A percentile compares a stretch with the other conserved stretches of the same genome.
phyloP scores from a whole-genome alignment of 257 asterid species.

The Osmanthus fragrans region DNA sequence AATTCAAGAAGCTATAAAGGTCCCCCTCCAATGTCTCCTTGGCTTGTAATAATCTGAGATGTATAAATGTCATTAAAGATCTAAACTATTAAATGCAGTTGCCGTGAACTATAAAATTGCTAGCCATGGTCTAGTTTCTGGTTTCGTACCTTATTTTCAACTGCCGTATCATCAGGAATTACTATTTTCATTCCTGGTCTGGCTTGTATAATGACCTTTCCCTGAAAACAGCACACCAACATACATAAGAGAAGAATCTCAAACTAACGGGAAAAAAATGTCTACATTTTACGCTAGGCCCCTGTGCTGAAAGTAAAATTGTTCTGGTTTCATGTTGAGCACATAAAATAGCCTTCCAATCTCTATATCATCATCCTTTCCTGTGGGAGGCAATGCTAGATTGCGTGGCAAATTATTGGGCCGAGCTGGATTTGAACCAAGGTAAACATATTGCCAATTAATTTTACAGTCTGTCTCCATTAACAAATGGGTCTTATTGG shows the following conservation, averaged over 20 bases:
- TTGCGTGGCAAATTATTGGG: neutral
- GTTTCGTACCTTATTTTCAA: conserved; percentile 60
- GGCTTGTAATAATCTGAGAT: conserved; percentile 45
- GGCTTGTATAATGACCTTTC: conserved; percentile 63
- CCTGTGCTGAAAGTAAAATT: neutral
- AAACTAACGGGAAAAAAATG: neutral
- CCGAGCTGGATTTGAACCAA: neutral
- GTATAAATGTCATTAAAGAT: conserved; percentile 1
- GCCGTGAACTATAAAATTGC: neutral
- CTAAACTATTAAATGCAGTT: neutral
- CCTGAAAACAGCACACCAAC: conserved; percentile 41
- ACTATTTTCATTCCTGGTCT: conserved; percentile 51
- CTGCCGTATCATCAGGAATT: conserved; percentile 65
- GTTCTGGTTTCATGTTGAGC: neutral
- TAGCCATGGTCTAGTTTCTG: neutral
- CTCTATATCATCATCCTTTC: neutral
- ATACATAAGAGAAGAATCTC: neutral
- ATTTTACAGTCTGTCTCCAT: neutral
- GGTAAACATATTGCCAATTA: neutral
- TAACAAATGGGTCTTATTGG: neutral
- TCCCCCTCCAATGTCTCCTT: conserved; percentile 36
- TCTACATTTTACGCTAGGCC: too few species aligned
- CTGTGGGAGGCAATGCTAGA: neutral
- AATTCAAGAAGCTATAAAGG: conserved; percentile 24
- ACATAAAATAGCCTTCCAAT: neutral